A percentile compares a stretch with the other conserved stretches of the same genome.
These are phyloP conservation scores for Sarocladium strictum DNA, from an alignment of 2,329 filamentous ascomycete species.

Conservation along the genomic window DNA sequence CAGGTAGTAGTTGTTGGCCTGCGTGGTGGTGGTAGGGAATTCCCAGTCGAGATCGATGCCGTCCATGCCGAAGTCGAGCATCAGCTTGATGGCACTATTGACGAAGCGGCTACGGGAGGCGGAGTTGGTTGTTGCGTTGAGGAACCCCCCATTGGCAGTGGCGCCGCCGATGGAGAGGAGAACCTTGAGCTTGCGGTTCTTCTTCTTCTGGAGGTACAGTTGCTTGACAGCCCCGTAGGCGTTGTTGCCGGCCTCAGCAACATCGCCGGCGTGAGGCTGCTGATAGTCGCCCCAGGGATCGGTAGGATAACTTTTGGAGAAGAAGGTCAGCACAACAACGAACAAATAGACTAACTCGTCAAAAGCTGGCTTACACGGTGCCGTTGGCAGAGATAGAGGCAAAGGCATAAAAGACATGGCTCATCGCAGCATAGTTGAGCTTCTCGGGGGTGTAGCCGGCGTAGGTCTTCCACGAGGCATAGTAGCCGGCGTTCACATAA, in stretches of 20 bases:
- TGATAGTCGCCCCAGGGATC: constrained; percentile 47
- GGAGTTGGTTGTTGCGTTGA: constrained; percentile 24
- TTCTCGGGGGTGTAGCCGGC: background rate
- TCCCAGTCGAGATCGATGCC: constrained; percentile 55
- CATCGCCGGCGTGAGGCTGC: constrained; percentile 63
- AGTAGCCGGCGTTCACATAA: constrained; percentile 8
- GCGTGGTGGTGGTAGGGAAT: constrained; percentile 34
- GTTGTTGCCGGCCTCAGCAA: constrained; percentile 54
- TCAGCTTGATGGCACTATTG: constrained; percentile 57
- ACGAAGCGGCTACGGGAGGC: constrained; percentile 64
- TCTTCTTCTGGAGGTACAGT: constrained; percentile 68
- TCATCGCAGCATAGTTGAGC: constrained; percentile 61
- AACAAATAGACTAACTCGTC: no score
- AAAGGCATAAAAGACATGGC: constrained; percentile 60
- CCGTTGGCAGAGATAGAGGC: constrained; percentile 15
- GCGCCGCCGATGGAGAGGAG: constrained; percentile 80
- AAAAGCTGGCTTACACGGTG: constrained; percentile 19
- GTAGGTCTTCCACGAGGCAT: background rate
- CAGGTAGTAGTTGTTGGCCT: constrained; percentile 34
- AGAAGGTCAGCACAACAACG: background rate
- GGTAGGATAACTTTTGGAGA: constrained; percentile 38
- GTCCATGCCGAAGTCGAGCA: constrained; percentile 61
- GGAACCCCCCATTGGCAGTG: constrained; percentile 59
- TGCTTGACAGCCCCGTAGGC: constrained; percentile 75
- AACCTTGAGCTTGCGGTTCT: constrained; percentile 69